A percentile compares a stretch with the other conserved stretches of the same genome.
These are phyloP conservation scores for Xylaria sp. DNA, from an alignment of 2,329 filamentous ascomycete genomes.

Conservation along the genomic window DNA sequence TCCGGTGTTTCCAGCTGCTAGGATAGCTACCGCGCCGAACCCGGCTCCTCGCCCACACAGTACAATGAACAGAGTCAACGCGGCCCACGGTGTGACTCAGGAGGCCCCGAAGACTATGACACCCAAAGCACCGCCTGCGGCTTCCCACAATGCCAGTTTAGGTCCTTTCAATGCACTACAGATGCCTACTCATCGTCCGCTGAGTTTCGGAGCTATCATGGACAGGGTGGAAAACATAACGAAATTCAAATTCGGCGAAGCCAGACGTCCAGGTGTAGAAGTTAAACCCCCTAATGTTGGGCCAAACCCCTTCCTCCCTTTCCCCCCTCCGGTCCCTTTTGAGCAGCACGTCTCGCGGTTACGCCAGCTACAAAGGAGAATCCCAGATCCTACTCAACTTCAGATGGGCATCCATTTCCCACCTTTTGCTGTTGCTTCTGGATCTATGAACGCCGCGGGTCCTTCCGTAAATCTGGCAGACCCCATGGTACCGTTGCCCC, in stretches of 20 bases:
- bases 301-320: too few species aligned
- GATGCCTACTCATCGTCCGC: background rate
- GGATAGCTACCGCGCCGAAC: conserved; percentile 3
- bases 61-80: conserved; percentile 4
- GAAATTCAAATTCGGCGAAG: conserved; percentile 11
- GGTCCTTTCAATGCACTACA: background rate
- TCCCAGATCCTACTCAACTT: conserved; percentile 1
- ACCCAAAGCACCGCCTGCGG: conserved; percentile 4
- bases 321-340: background rate
- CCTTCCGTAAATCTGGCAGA: background rate
- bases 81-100: conserved; percentile 15
- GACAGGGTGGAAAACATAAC: conserved; percentile 18
- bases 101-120: conserved; percentile 10
- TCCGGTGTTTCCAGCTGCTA: background rate
- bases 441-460: background rate
- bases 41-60: background rate
- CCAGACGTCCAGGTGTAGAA: background rate
- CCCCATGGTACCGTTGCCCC: background rate
- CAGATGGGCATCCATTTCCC: conserved; percentile 13
- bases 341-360: conserved; percentile 3
- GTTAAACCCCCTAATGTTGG: background rate
- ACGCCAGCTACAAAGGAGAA: background rate
- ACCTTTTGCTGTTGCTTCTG: conserved; percentile 2
- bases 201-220: conserved; percentile 5
- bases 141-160: background rate